Conservation (phyloP, 2,329 filamentous ascomycete genomes). For the Mycosphaerelloides madeirae region DNA sequence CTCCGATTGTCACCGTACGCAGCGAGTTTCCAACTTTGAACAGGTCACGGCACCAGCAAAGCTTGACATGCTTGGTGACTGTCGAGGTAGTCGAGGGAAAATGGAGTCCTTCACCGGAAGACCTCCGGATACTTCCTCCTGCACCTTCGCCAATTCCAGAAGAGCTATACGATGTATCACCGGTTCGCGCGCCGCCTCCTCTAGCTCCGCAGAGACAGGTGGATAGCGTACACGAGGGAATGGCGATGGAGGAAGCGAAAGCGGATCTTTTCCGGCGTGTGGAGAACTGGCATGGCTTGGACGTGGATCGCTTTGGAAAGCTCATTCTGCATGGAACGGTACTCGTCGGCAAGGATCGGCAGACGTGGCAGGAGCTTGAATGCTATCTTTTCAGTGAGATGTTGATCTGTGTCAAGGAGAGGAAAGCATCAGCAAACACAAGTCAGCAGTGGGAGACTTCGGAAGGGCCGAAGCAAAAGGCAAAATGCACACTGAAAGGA, state of each 20-base stretch:
- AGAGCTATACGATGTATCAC: conserved; percentile 55
- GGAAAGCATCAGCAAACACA: conserved; percentile 58
- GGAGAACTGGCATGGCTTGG: conserved; percentile 96
- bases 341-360: conserved; percentile 89
- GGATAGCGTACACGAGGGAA: conserved; percentile 59
- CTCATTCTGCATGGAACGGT: conserved; percentile 84
- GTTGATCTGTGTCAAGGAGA: conserved; percentile 99
- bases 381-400: conserved; percentile 97
- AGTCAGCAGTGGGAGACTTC: conserved; percentile 63
- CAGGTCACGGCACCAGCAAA: conserved; percentile 88
- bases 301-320: conserved; percentile 90
- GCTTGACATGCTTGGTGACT: conserved; percentile 86
- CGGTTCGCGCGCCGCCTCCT: neutral
- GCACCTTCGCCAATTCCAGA: conserved; percentile 43
- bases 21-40: conserved; percentile 96
- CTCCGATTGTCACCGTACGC: conserved; percentile 86
- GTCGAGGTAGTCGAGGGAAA: conserved; percentile 90
- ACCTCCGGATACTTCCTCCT: conserved; percentile 54
- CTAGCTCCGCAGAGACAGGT: conserved; percentile 36
- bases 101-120: conserved; percentile 81
- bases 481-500: conserved; percentile 84
- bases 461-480: conserved; percentile 54
- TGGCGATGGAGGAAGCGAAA: conserved; percentile 73
- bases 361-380: conserved; percentile 95
- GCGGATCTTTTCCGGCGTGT: conserved; percentile 81